A percentile compares a stretch with the other conserved stretches of the same genome.
These are phyloP conservation scores for Leccinum angustisporum DNA, from an alignment of 1,284 basidiomycete species.

Conservation along the genomic window DNA sequence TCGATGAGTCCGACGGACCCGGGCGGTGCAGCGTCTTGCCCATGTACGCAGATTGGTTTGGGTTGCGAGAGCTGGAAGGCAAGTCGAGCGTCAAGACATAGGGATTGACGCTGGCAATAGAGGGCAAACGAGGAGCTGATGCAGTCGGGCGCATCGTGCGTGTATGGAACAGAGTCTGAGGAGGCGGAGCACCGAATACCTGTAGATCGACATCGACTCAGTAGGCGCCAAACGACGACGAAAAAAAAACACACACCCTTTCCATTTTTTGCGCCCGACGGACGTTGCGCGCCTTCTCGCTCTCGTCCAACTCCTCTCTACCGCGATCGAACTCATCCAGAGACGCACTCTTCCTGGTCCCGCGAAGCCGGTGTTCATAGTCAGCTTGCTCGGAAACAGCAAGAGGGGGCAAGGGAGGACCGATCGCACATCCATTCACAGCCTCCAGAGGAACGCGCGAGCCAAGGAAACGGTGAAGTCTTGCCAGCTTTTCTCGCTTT, in stretches of 20 bases:
- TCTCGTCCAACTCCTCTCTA: constrained; percentile 64
- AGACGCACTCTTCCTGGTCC: constrained; percentile 36
- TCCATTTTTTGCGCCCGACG: constrained; percentile 81
- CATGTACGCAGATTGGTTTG: constrained; percentile 50
- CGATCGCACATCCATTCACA: constrained; percentile 51
- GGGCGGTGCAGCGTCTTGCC: constrained; percentile 45
- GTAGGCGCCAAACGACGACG: constrained; percentile 4
- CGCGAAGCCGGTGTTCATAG: constrained; percentile 12
- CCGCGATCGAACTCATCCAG: constrained; percentile 58
- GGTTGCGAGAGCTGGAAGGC: constrained; percentile 38
- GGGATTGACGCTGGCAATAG: constrained; percentile 21
- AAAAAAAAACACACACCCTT: constrained; percentile 49
- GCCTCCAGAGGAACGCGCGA: constrained; percentile 70
- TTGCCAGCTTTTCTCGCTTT: constrained; percentile 72
- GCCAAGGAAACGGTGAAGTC: constrained; percentile 77
- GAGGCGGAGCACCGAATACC: constrained; percentile 79
- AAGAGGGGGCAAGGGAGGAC: constrained; percentile 44
- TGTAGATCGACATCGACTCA: constrained; percentile 29
- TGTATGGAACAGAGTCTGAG: constrained; percentile 70
- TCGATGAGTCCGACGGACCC: constrained; percentile 56
- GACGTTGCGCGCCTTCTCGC: constrained; percentile 76
- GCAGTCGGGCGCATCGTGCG: constrained; percentile 37
- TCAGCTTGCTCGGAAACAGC: constrained; percentile 24
- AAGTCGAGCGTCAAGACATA: constrained; percentile 22
- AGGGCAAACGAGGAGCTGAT: constrained; percentile 19